Conservation (phyloP, 2,329 filamentous ascomycete genomes). For the Periconia digitata region DNA sequence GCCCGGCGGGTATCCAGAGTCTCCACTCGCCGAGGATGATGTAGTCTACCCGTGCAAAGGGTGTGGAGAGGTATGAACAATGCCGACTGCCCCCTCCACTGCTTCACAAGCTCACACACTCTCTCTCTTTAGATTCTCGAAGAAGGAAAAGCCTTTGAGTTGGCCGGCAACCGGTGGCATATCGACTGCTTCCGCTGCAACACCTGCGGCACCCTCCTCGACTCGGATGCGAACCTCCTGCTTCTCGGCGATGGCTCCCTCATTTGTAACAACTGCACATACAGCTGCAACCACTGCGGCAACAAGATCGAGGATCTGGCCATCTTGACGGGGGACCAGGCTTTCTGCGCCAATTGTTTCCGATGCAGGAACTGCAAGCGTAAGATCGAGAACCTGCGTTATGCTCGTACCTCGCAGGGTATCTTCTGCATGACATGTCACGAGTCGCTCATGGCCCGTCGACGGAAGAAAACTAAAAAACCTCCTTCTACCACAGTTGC, state of each 20-base stretch:
- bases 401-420: constrained; percentile 94
- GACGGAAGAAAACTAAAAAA: constrained; percentile 79
- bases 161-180: constrained; percentile 97
- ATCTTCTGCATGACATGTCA: constrained; percentile 99
- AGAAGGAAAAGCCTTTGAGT: constrained; percentile 97
- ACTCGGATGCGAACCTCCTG: constrained; percentile 96
- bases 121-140: constrained; percentile 76
- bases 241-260: constrained; percentile 96
- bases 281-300: constrained; percentile 93
- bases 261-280: constrained; percentile 99
- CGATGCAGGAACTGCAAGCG: constrained; percentile 97
- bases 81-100: constrained; percentile 4
- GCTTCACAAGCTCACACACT: constrained; percentile 17
- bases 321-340: constrained; percentile 95
- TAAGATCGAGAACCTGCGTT: constrained; percentile 97
- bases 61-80: constrained; percentile 47
- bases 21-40: constrained; percentile 46
- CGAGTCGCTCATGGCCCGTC: constrained; percentile 90
- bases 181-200: constrained; percentile 98
- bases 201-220: constrained; percentile 90
- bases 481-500: constrained; percentile 43
- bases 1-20: constrained; percentile 58
- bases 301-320: constrained; percentile 99
- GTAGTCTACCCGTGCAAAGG: constrained; percentile 68
- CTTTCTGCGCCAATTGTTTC: constrained; percentile 96